phyloP scores from a whole-genome alignment of 2,329 filamentous ascomycete species.

The Ceratocystis alfenasii region DNA sequence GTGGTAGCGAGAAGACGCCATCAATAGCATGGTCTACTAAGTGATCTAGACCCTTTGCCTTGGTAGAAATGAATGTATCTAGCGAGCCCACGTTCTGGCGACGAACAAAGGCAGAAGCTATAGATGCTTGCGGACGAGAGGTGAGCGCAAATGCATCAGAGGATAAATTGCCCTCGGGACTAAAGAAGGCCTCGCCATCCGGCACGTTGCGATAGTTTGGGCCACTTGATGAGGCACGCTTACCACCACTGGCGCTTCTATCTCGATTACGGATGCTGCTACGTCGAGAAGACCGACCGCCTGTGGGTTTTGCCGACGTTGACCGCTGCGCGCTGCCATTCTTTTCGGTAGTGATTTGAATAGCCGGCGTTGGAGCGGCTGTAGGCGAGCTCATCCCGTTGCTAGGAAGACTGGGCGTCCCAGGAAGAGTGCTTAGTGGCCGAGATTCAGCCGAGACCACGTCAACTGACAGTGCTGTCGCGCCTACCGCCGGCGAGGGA shows the following conservation, averaged over 20 bases:
- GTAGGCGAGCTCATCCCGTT: slow-evolving; percentile 32
- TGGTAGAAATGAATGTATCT: slow-evolving; percentile 36
- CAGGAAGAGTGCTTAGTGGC: slow-evolving; percentile 30
- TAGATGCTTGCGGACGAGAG: slow-evolving; percentile 32
- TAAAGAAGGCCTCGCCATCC: slow-evolving; percentile 42
- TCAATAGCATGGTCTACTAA: slow-evolving; percentile 33
- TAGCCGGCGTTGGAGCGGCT: slow-evolving; percentile 27
- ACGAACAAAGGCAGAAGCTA: slow-evolving; percentile 34
- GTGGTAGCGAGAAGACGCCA: slow-evolving; percentile 35
- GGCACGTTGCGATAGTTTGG: slow-evolving; percentile 35
- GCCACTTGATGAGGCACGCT: slow-evolving; percentile 34
- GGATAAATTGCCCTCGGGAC: slow-evolving; percentile 35
- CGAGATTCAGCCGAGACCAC: slow-evolving; percentile 10
- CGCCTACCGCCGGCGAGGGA: slow-evolving; percentile 13
- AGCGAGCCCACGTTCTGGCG: slow-evolving; percentile 35
- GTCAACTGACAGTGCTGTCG: slow-evolving; percentile 11
- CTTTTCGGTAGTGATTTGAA: slow-evolving; percentile 15
- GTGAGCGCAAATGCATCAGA: slow-evolving; percentile 36
- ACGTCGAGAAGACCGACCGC: slow-evolving; percentile 19
- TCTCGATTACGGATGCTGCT: slow-evolving; percentile 23
- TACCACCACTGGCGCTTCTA: slow-evolving; percentile 31
- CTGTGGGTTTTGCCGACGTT: slow-evolving; percentile 1
- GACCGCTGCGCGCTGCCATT: slow-evolving; percentile 4
- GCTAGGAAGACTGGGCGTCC: slow-evolving; percentile 35
- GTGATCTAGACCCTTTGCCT: slow-evolving; percentile 32